Evolutionary conservation across 768 basidiomycete species (phyloP).

Genomic region (Auriscalpium vulgare): DNA sequence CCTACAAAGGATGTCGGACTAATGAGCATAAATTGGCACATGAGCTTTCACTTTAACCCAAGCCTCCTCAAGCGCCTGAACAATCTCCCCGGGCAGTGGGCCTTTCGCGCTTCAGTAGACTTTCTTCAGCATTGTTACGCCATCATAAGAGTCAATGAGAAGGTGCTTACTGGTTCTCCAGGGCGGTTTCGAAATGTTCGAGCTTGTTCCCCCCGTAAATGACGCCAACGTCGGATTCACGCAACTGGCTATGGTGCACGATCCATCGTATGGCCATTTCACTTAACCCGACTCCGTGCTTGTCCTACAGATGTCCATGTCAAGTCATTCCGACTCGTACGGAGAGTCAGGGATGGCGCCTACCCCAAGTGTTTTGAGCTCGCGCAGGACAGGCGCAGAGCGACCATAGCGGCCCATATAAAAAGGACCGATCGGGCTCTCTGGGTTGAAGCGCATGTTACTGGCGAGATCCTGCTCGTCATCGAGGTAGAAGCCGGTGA

Average conservation of each 20-base stretch:
- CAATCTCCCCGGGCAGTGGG: slow-evolving; percentile 30
- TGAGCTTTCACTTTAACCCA: slow-evolving; percentile 24
- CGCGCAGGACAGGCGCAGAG: background rate
- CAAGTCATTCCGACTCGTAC: background rate
- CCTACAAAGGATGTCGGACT: too few relatives aligned
- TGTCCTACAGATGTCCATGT: slow-evolving; percentile 20
- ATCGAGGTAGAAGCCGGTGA: slow-evolving; percentile 15
- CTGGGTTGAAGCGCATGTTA: slow-evolving; percentile 1
- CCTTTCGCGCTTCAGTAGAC: slow-evolving; percentile 15
- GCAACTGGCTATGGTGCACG: slow-evolving; percentile 32
- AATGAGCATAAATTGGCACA: background rate
- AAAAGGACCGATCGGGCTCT: background rate
- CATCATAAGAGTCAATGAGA: background rate
- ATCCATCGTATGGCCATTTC: slow-evolving; percentile 36
- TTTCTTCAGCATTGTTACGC: background rate
- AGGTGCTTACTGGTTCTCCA: slow-evolving; percentile 11
- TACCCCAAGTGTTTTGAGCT: background rate
- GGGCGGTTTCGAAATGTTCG: slow-evolving; percentile 26
- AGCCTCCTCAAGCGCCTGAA: slow-evolving; percentile 27
- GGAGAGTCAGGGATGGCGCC: too few relatives aligned
- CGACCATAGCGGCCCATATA: background rate
- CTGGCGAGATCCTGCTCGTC: background rate
- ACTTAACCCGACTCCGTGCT: slow-evolving; percentile 25
- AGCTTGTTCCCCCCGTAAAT: slow-evolving; percentile 32
- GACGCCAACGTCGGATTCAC: slow-evolving; percentile 23